Conservation (phyloP, 2,329 filamentous ascomycete species). For the Pestalotiopsis sp. region DNA sequence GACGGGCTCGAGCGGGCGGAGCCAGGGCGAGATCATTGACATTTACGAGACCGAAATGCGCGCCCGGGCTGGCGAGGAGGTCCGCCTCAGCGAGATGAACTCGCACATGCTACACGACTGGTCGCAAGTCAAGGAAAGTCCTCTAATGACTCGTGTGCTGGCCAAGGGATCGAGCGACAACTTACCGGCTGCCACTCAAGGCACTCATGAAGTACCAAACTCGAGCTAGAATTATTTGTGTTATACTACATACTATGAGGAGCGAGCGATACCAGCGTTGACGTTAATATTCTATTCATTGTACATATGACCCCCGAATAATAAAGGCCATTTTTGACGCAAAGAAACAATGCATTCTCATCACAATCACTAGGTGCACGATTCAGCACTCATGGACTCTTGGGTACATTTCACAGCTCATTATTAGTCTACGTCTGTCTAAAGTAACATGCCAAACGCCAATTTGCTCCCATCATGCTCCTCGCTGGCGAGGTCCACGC, state of each 20-base stretch:
- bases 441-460: too few species aligned
- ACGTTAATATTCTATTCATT: neutral
- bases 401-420: too few species aligned
- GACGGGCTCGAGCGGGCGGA: slow-evolving; percentile 13
- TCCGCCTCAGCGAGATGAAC: slow-evolving; percentile 43
- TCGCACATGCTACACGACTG: slow-evolving; percentile 49
- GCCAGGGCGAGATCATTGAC: slow-evolving; percentile 31
- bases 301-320: neutral
- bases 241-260: neutral
- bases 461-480: too few species aligned
- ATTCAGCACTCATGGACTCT: neutral
- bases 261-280: neutral
- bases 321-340: too few species aligned
- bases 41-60: slow-evolving; percentile 49
- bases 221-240: neutral
- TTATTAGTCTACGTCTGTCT: too few species aligned
- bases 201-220: neutral
- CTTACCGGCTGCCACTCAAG: neutral
- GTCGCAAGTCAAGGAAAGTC: slow-evolving; percentile 31
- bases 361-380: neutral
- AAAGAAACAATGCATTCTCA: too few species aligned
- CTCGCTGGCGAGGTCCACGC: neutral
- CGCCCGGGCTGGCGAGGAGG: slow-evolving; percentile 44
- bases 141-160: slow-evolving; percentile 27
- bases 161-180: slow-evolving; percentile 15